Evolutionary conservation across 345 rosid genomes (phyloP), one percentile per base, ranked within the genome.

Genomic region (Syzygium oleosum): DNA sequence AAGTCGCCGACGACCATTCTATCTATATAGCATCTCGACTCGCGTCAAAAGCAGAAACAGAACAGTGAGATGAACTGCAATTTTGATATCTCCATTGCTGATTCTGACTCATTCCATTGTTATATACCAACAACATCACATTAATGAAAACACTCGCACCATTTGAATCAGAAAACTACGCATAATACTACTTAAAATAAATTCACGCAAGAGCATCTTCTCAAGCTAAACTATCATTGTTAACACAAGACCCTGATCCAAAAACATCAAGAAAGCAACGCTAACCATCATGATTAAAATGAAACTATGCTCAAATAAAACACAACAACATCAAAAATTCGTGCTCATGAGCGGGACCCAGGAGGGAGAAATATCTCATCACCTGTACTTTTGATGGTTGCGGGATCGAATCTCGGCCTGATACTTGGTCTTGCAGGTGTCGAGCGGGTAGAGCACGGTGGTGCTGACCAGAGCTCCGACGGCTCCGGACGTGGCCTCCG

Each of bases 401-500:
- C 85, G 83, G 84, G 94, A 92, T 80, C 94, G 91, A 90, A 87
- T 90, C 91, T 96, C 99, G 38, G 99, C 98, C 85, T 96, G 99
- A 85, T 94, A 96, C 88, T 94, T 96, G 91, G 93, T 91, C 93
- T 96, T 96, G 89, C 99, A 96, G 52, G 96, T 96, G 87, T 96
- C 99, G 49, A 96, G 99, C 73, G 99, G 98, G 91, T 96, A 96
- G 84, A 95, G 92, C 34, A 94, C 89, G 15, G 98, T 94, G 51
- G 97, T 95, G 91, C 97, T 94, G 53, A 95, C 90, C 41, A 96
- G 90, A 29, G 97, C 93, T 7, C 98, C 99, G 85, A 96, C 90
- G 88, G 98, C 97, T 38, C 98, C 99, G 3, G 97, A 95, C 9
- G 98, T 94, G 29, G 99, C 99, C 87, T 95, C 97, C 12, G 98